Conservation (phyloP, 805 yeast genomes). For the Blastobotrys americana region DNA sequence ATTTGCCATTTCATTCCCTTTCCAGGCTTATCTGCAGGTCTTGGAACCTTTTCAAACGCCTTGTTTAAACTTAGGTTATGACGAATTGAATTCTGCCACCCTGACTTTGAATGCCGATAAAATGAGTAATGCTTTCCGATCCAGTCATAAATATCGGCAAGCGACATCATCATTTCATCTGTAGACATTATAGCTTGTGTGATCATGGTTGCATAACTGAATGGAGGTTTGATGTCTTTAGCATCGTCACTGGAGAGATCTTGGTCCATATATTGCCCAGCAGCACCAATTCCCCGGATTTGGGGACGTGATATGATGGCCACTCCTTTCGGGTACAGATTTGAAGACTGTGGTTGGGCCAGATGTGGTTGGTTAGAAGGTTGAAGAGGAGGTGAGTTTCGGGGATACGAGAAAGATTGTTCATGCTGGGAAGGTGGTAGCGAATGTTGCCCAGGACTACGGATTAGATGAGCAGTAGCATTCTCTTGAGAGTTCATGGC, state of each 20-base stretch:
- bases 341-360: conserved; percentile 1
- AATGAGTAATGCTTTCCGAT: conserved; percentile 82
- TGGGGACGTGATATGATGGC: conserved; percentile 38
- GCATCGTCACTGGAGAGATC: conserved; percentile 80
- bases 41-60: conserved; percentile 95
- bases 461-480: conserved; percentile 5
- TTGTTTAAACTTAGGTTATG: conserved; percentile 91
- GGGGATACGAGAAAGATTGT: background rate
- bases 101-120: conserved; percentile 84
- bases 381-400: conserved; percentile 4
- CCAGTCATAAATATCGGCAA: conserved; percentile 90
- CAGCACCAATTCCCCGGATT: conserved; percentile 28
- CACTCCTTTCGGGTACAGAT: conserved; percentile 35
- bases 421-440: background rate
- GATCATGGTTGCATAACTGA: conserved; percentile 95
- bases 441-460: background rate
- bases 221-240: conserved; percentile 92
- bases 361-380: conserved; percentile 1
- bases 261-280: conserved; percentile 27
- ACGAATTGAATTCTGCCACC: conserved; percentile 98
- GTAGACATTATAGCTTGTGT: conserved; percentile 92
- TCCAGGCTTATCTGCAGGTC: conserved; percentile 94
- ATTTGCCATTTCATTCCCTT: conserved; percentile 99
- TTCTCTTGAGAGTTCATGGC: background rate
- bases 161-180: conserved; percentile 76